phyloP scores from a whole-genome alignment of 352 stramenopile genomes.

The Globisporangium mamillatum region DNA sequence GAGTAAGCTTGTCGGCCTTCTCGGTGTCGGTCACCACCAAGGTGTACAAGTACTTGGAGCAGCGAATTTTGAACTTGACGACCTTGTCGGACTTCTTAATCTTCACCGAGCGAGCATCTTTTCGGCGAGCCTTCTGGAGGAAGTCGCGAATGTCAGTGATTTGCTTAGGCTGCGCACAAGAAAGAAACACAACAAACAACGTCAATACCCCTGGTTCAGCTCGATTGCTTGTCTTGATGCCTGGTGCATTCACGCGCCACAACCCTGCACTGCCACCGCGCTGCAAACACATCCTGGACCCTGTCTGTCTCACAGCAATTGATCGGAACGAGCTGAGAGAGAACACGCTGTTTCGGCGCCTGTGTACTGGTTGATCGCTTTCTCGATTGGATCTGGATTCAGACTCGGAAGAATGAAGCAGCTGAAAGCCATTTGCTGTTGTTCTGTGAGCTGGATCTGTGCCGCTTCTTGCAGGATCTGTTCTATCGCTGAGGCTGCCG shows the following conservation, averaged over 20 bases:
- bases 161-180: conserved; percentile 91
- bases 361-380: neutral
- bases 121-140: conserved; percentile 97
- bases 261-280: neutral
- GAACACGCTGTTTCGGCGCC: neutral
- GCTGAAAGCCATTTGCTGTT: neutral
- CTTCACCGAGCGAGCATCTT: conserved; percentile 98
- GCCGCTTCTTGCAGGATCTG: too few species aligned
- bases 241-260: neutral
- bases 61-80: conserved; percentile 99
- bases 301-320: neutral
- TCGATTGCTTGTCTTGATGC: neutral
- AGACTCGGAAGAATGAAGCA: neutral
- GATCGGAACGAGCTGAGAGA: neutral
- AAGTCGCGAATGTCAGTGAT: conserved; percentile 99
- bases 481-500: neutral
- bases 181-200: conserved; percentile 1
- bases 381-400: neutral
- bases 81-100: conserved; percentile 98
- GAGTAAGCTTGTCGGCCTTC: conserved; percentile 99
- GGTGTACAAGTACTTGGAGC: conserved; percentile 99
- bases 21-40: conserved; percentile 97
- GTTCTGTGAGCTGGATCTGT: neutral
- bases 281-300: neutral
- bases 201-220: neutral